Conservation (phyloP, 225 moss, liverwort and hornwort genomes). For the Pseudoscleropodium purum region DNA sequence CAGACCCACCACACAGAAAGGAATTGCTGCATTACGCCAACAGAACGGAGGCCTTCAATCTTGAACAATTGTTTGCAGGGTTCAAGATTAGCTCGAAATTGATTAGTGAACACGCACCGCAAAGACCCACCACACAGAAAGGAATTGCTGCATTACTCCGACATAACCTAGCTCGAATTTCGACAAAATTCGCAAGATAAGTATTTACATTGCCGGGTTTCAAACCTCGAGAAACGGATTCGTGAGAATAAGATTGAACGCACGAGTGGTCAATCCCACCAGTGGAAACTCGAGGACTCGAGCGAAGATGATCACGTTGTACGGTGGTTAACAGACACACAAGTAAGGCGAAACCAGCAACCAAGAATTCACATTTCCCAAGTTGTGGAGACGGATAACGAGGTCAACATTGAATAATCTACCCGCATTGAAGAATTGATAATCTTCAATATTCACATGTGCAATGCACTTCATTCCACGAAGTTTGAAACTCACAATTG, state of each 20-base stretch:
- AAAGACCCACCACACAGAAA: not conserved
- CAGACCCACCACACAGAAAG: not conserved
- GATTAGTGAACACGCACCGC: not conserved
- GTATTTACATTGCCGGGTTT: not conserved
- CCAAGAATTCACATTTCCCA: not conserved
- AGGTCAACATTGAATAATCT: not conserved
- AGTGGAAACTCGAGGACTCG: not conserved
- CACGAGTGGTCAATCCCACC: not conserved
- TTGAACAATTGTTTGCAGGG: not conserved
- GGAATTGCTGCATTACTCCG: not conserved
- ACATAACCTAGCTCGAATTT: not conserved
- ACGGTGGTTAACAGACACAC: not conserved
- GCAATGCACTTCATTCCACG: not conserved
- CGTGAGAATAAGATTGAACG: not conserved
- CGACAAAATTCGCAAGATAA: not conserved
- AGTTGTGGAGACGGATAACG: not conserved
- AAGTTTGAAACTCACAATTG: not conserved
- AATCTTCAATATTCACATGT: not conserved
- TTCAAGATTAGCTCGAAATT: not conserved
- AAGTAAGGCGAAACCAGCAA: not conserved
- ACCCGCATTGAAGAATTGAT: not conserved
- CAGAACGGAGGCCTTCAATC: not conserved
- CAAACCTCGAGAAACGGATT: not conserved
- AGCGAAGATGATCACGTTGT: not conserved
- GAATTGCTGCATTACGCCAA: not conserved